Evolutionary conservation across 1,139 yeast genomes (phyloP).

Genomic region (Debaryomyces nepalensis): DNA sequence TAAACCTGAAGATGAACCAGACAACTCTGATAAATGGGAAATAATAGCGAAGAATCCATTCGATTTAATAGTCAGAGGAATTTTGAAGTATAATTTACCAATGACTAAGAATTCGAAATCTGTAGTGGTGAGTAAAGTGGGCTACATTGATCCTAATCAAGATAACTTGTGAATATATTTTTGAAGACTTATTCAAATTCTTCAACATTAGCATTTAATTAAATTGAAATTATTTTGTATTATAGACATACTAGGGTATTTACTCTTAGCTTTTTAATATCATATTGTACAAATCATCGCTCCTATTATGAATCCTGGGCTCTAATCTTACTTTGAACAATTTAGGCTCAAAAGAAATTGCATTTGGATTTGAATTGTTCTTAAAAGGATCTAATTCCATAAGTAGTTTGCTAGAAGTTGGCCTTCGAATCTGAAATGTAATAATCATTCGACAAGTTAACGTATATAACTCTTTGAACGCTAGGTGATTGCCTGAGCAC

Average conservation of each 20-base stretch:
- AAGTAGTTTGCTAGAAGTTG: conserved; percentile 28
- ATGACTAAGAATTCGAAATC: conserved; percentile 59
- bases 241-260: conserved; percentile 7
- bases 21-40: conserved; percentile 70
- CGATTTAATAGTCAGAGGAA: conserved; percentile 84
- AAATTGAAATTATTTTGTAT: background rate
- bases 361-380: conserved; percentile 52
- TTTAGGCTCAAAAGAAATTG: conserved; percentile 65
- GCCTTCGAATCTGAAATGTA: conserved; percentile 45
- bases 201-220: background rate
- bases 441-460: conserved; percentile 38
- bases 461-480: conserved; percentile 63
- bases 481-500: conserved; percentile 70
- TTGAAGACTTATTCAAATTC: background rate
- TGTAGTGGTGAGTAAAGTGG: conserved; percentile 64
- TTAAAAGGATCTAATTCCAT: conserved; percentile 57
- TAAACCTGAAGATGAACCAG: conserved; percentile 28
- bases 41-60: conserved; percentile 79
- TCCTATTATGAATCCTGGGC: conserved; percentile 27
- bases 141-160: conserved; percentile 58
- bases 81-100: conserved; percentile 76
- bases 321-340: conserved; percentile 41
- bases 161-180: conserved; percentile 1
- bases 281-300: conserved; percentile 27
- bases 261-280: conserved; percentile 14